Evolutionary conservation across 108 stramenopile genomes (phyloP).

Genomic region (Skeletonema tropicum): DNA sequence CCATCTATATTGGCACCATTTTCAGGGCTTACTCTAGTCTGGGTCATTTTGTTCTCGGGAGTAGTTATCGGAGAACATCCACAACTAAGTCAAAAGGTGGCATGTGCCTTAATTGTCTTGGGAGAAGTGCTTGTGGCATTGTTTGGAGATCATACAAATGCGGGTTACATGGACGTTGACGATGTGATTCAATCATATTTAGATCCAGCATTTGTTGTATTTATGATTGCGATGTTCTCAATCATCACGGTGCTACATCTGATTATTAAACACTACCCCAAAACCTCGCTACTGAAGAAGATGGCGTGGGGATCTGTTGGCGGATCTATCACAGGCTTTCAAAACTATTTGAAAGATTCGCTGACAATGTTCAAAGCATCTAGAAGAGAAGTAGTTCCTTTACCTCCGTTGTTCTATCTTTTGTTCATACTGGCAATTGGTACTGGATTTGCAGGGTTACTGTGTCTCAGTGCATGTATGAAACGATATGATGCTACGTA

Average conservation of each 20-base stretch:
- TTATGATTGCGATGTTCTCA: slow-evolving; percentile 52
- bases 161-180: slow-evolving; percentile 53
- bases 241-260: slow-evolving; percentile 49
- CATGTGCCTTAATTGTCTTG: slow-evolving; percentile 67
- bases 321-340: slow-evolving; percentile 71
- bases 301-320: slow-evolving; percentile 52
- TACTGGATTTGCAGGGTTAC: slow-evolving; percentile 66
- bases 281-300: slow-evolving; percentile 29
- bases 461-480: slow-evolving; percentile 78
- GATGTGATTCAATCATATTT: slow-evolving; percentile 71
- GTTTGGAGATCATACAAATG: slow-evolving; percentile 89
- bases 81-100: slow-evolving; percentile 54
- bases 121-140: slow-evolving; percentile 80
- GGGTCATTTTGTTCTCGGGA: slow-evolving; percentile 75
- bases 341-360: slow-evolving; percentile 83
- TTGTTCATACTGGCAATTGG: slow-evolving; percentile 49
- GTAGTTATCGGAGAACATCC: slow-evolving; percentile 63
- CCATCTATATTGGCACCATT: slow-evolving; percentile 89
- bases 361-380: slow-evolving; percentile 62
- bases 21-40: slow-evolving; percentile 85
- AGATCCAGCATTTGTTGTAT: slow-evolving; percentile 57
- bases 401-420: slow-evolving; percentile 33
- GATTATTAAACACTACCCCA: slow-evolving; percentile 23
- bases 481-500: slow-evolving; percentile 86
- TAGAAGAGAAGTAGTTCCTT: slow-evolving; percentile 11